A percentile compares a stretch with the other conserved stretches of the same genome.
These are phyloP conservation scores for Didymosphaeria variabile DNA, from an alignment of 2,329 filamentous ascomycete genomes.

Conservation along the genomic window DNA sequence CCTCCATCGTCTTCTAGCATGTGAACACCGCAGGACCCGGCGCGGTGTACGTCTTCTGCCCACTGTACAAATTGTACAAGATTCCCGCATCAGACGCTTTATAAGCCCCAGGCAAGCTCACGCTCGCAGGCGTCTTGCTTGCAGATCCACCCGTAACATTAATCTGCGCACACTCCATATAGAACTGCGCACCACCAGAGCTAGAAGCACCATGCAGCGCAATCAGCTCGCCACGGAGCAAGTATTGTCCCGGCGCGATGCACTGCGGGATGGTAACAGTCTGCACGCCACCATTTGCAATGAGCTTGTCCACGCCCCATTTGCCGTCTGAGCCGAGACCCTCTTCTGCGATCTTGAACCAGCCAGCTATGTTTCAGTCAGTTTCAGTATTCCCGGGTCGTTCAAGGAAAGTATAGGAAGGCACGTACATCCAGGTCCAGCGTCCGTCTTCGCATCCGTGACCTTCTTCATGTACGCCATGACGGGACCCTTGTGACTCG, in stretches of 20 bases:
- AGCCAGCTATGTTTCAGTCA: slow-evolving; percentile 20
- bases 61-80: slow-evolving; percentile 41
- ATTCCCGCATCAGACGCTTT: slow-evolving; percentile 42
- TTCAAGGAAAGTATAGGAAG: slow-evolving; percentile 9
- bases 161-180: slow-evolving; percentile 51
- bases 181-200: slow-evolving; percentile 54
- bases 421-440: slow-evolving; percentile 36
- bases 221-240: slow-evolving; percentile 56
- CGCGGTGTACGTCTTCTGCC: slow-evolving; percentile 54
- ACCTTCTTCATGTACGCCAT: slow-evolving; percentile 68
- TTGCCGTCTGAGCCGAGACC: slow-evolving; percentile 44
- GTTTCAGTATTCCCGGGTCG: neutral
- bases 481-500: slow-evolving; percentile 65
- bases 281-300: slow-evolving; percentile 55
- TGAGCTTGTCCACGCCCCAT: slow-evolving; percentile 48
- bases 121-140: slow-evolving; percentile 36
- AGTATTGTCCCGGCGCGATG: slow-evolving; percentile 51
- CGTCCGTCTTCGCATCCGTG: slow-evolving; percentile 52
- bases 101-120: slow-evolving; percentile 47
- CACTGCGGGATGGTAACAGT: slow-evolving; percentile 48
- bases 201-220: slow-evolving; percentile 51
- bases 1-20: slow-evolving; percentile 48
- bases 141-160: slow-evolving; percentile 40
- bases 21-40: slow-evolving; percentile 61
- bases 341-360: slow-evolving; percentile 51